Evolutionary conservation across 2,329 filamentous ascomycete species (phyloP).

Genomic region (Didymella exigua): DNA sequence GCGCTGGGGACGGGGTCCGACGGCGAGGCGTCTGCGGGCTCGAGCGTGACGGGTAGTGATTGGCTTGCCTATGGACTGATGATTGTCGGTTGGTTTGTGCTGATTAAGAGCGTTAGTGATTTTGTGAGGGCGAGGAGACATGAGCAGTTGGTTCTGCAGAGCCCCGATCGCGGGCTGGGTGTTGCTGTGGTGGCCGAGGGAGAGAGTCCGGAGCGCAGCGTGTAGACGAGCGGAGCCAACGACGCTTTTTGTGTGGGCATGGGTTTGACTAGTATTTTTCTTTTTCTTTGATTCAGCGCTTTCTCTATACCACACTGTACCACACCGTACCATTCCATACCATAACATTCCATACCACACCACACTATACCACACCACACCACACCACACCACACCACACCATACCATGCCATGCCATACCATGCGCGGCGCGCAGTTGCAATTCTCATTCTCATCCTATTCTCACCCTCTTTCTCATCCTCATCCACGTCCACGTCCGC

Average conservation of each 20-base stretch:
- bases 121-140: slow-evolving; percentile 87
- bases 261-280: slow-evolving; percentile 15
- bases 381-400: no score
- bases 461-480: no score
- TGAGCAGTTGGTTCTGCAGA: slow-evolving; percentile 90
- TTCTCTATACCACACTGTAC: not conserved
- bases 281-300: slow-evolving; percentile 5
- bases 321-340: not conserved
- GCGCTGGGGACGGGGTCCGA: slow-evolving; percentile 57
- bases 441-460: no score
- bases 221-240: slow-evolving; percentile 32
- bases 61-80: slow-evolving; percentile 93
- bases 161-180: slow-evolving; percentile 83
- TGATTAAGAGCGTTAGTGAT: slow-evolving; percentile 92
- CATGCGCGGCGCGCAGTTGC: no score
- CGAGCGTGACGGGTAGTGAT: slow-evolving; percentile 72
- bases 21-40: slow-evolving; percentile 49
- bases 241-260: not conserved
- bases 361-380: not conserved
- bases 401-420: no score
- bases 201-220: slow-evolving; percentile 72
- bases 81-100: slow-evolving; percentile 97
- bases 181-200: slow-evolving; percentile 86
- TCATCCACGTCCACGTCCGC: no score
- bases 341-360: not conserved